phyloP scores from a whole-genome alignment of 352 stramenopile genomes.

The Phytophthora pluvialis region DNA sequence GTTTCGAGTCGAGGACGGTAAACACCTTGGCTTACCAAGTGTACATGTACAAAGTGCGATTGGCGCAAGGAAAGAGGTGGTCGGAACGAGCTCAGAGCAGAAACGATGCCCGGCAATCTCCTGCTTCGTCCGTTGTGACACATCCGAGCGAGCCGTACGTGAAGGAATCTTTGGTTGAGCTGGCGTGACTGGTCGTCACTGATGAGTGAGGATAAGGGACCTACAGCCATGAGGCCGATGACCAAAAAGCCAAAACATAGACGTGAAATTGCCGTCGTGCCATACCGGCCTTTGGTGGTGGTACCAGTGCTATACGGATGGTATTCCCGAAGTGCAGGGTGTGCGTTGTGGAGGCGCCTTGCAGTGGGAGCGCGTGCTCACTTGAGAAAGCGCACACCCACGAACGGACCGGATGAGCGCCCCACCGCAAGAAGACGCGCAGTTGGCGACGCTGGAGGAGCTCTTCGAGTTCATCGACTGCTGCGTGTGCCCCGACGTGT shows the following conservation, averaged over 20 bases:
- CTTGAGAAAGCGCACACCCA: constrained; percentile 4
- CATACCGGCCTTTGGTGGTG: neutral
- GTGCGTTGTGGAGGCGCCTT: neutral
- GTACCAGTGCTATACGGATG: neutral
- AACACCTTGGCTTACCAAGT: neutral
- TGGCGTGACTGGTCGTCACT: neutral
- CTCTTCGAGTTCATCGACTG: constrained; percentile 40
- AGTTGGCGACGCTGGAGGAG: constrained; percentile 32
- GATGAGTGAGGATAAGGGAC: neutral
- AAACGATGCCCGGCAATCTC: constrained; percentile 6
- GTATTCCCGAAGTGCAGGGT: constrained; percentile 2
- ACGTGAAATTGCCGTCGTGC: neutral
- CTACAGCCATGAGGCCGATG: constrained; percentile 8
- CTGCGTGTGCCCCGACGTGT: constrained; percentile 16
- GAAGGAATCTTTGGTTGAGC: no score
- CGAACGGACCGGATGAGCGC: constrained; percentile 12
- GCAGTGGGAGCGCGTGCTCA: constrained; percentile 3
- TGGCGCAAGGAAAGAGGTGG: neutral
- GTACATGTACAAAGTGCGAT: neutral
- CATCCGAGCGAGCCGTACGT: constrained; percentile 3
- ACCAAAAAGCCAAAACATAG: constrained; percentile 13
- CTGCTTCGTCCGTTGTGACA: constrained; percentile 3
- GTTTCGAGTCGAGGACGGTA: neutral
- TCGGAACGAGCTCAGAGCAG: constrained; percentile 4
- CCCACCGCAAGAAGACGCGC: constrained; percentile 8